Percentiles rank a stretch among this genome's conserved stretches.
phyloP scores from a whole-genome alignment of 805 yeast species.

The Nakazawaea siamensis region DNA sequence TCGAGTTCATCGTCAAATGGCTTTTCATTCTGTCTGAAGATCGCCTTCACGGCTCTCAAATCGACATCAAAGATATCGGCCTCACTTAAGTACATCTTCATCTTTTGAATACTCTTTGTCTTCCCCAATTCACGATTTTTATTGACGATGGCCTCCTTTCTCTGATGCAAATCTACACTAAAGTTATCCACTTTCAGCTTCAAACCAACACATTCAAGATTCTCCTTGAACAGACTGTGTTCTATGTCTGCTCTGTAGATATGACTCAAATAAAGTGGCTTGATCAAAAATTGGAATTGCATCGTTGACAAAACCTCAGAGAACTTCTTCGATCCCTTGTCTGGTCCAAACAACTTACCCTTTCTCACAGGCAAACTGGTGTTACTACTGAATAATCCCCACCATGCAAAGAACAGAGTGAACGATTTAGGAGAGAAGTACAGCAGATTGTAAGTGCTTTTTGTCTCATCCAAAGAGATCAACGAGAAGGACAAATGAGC shows the following conservation, averaged over 20 bases:
- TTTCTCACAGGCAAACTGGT: slow-evolving; percentile 71
- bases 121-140: slow-evolving; percentile 37
- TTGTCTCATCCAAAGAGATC: slow-evolving; percentile 9
- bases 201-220: slow-evolving; percentile 58
- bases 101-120: slow-evolving; percentile 31
- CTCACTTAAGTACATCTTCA: slow-evolving; percentile 63
- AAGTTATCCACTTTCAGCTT: slow-evolving; percentile 52
- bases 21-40: slow-evolving; percentile 25
- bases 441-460: slow-evolving; percentile 51
- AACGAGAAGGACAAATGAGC: slow-evolving; percentile 64
- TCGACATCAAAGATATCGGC: slow-evolving; percentile 49
- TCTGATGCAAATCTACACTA: slow-evolving; percentile 59
- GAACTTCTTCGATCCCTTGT: slow-evolving; percentile 53
- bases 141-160: slow-evolving; percentile 37
- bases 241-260: slow-evolving; percentile 44
- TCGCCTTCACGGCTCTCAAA: slow-evolving; percentile 45
- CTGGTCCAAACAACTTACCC: slow-evolving; percentile 62
- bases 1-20: slow-evolving; percentile 5
- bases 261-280: slow-evolving; percentile 71
- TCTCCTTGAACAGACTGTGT: slow-evolving; percentile 29
- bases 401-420: slow-evolving; percentile 72
- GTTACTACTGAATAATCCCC: slow-evolving; percentile 76
- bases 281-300: slow-evolving; percentile 66
- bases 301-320: slow-evolving; percentile 69
- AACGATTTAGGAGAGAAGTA: slow-evolving; percentile 70